Evolutionary conservation across 306 rosid species (phyloP).

Genomic region (Prunus padus): DNA sequence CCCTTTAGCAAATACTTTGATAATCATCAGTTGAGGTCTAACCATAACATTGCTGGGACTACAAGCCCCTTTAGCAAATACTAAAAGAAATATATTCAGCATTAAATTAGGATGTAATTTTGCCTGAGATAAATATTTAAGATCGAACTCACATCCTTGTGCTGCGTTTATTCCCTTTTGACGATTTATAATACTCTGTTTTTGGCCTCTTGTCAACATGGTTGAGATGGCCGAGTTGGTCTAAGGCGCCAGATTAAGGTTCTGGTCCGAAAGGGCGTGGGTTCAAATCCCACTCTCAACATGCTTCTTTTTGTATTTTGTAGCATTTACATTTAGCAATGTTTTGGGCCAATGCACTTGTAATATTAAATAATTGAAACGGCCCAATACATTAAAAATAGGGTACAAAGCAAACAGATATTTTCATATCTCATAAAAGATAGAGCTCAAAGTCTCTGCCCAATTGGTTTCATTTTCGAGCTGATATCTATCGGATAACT

Average conservation of each 20-base stretch:
- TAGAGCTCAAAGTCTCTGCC: neutral
- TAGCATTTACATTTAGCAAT: too few species aligned
- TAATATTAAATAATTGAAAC: neutral
- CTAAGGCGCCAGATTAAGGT: constrained; percentile 51
- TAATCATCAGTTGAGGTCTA: neutral
- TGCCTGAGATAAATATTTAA: neutral
- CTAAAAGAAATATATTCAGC: neutral
- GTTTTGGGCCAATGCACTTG: neutral
- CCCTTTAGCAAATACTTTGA: neutral
- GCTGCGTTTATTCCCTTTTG: too few species aligned
- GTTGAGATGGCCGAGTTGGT: constrained; percentile 56
- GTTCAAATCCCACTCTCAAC: constrained; percentile 51
- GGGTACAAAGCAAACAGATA: too few species aligned
- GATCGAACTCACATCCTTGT: too few species aligned
- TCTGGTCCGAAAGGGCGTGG: constrained; percentile 54
- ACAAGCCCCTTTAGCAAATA: too few species aligned
- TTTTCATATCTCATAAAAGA: neutral
- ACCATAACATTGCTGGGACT: neutral
- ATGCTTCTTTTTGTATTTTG: neutral
- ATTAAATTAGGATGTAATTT: neutral
- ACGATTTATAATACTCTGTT: fast-evolving
- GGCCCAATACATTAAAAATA: neutral
- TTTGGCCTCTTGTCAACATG: fast-evolving
- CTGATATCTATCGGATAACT: too few species aligned
- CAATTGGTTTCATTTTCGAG: neutral